Base-by-base conservation (phyloP, 2,329 filamentous ascomycete genomes). In the Venturia asperata region DNA sequence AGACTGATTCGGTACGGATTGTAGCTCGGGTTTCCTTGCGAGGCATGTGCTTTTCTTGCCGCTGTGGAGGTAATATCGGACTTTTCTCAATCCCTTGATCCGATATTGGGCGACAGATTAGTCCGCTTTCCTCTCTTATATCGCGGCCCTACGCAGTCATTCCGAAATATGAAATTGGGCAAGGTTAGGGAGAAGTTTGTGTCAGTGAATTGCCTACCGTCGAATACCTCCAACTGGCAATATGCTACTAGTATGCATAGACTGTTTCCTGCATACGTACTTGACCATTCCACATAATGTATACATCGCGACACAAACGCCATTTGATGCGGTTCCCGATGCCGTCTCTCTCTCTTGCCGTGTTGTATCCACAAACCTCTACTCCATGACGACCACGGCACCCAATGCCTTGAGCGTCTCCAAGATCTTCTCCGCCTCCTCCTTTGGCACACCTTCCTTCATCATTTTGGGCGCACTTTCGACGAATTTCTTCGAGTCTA, bases 401-500 rank as follows among this genome's bases (percentile, higher is more conserved):
- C 94, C 94, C 68, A 99, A 81, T 70, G 85, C 92, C 86, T 97
- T 97, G 82, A 99, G 84, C 52, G 90, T 87, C 78, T 91, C 90
- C 67, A 99, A 86, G 74, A 99, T 97, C 88, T 99, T 99, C 85
- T 97, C 93, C 9, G 91, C 92, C 78, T 99, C 95, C 75, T 99
- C 94, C 86, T 99, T 99, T 69, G 93, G 90, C 71, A 99, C 92
- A 63, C 90, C 92, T 81, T 99, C 94, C 87, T 97, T 97, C 91
- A 99, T 90, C 78, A 91, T 82, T 88, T 99, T 99, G 69, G 94
- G 94, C 71, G 90, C 92, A 75, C 90, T 91, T 84, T 99, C 94
- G 70, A 99, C 94, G 74, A 99, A 99, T 83, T 99, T 99, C 89
- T 99, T 99, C 81, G 91, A 96, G 80, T 99, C 94, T 71, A 99